phyloP scores from a whole-genome alignment of 441 rosid species.

The Isatis lusitanica region DNA sequence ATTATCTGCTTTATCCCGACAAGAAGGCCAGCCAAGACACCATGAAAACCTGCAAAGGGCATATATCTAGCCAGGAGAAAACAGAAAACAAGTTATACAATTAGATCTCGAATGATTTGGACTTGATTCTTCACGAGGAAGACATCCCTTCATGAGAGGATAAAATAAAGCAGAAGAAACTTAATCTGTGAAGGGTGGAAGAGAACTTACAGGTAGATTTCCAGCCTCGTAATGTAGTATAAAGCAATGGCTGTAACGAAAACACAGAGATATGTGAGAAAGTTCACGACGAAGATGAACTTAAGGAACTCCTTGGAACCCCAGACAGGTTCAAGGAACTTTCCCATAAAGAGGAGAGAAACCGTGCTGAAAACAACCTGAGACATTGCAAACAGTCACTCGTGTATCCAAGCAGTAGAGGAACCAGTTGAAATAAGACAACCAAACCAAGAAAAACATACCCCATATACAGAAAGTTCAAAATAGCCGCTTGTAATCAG shows the following conservation, averaged over 20 bases:
- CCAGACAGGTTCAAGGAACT: constrained; percentile 93
- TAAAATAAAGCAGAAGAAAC: constrained; percentile 7
- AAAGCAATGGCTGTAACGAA: constrained; percentile 81
- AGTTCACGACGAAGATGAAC: constrained; percentile 83
- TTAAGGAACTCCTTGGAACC: constrained; percentile 95
- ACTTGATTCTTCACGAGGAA: background rate
- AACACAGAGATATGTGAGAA: constrained; percentile 76
- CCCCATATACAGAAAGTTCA: constrained; percentile 85
- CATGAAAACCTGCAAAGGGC: constrained; percentile 96
- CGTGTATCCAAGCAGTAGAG: background rate
- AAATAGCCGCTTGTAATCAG: constrained; percentile 86
- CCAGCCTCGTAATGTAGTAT: constrained; percentile 78
- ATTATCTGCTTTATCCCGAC: constrained; percentile 95
- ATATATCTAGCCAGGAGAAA: constrained; percentile 58
- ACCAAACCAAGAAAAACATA: constrained; percentile 37
- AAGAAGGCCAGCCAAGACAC: constrained; percentile 81
- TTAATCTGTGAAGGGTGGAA: background rate
- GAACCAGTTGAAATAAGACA: no score
- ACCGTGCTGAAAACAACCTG: constrained; percentile 71
- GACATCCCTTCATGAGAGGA: constrained; percentile 1
- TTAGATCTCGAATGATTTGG: background rate
- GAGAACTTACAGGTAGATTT: constrained; percentile 70
- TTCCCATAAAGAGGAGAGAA: constrained; percentile 89
- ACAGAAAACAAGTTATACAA: constrained; percentile 1
- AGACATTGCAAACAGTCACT: constrained; percentile 27